A percentile compares a stretch with the other conserved stretches of the same genome.
phyloP scores from a whole-genome alignment of 2,329 filamentous ascomycete species.

The Neocucurbitaria cava region DNA sequence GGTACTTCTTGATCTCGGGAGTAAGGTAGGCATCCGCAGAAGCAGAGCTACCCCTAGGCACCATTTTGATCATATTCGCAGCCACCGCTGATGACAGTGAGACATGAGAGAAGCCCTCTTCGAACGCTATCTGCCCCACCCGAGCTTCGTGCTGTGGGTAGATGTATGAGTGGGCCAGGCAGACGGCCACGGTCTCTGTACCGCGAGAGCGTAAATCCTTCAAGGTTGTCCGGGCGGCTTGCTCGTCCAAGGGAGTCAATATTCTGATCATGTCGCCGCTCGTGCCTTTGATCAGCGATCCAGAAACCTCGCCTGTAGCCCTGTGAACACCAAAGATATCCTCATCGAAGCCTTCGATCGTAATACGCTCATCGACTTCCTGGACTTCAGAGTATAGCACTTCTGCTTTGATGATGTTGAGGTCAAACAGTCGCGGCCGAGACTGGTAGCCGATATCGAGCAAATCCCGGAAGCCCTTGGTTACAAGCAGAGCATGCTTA shows the following conservation, averaged over 20 bases:
- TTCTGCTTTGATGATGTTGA: constrained; percentile 20
- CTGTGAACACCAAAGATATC: not conserved
- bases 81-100: not conserved
- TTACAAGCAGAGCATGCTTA: constrained; percentile 33
- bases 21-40: constrained; percentile 39
- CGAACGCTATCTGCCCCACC: not conserved
- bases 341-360: not conserved
- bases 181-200: not conserved
- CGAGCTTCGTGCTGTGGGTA: not conserved
- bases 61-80: constrained; percentile 28
- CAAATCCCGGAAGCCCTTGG: constrained; percentile 40
- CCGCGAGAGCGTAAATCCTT: not conserved
- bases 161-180: not conserved
- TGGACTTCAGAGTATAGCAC: not conserved
- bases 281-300: not conserved
- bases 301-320: not conserved
- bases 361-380: not conserved
- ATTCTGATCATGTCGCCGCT: not conserved
- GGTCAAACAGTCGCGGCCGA: constrained; percentile 38
- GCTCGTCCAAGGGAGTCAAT: not conserved
- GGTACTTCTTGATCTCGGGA: constrained; percentile 28
- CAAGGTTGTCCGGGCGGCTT: not conserved
- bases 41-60: constrained; percentile 30
- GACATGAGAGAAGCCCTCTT: not conserved
- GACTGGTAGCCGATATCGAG: constrained; percentile 42